Base-by-base conservation (phyloP, 1,284 basidiomycete species). In the Cryptococcus amylolentus region DNA sequence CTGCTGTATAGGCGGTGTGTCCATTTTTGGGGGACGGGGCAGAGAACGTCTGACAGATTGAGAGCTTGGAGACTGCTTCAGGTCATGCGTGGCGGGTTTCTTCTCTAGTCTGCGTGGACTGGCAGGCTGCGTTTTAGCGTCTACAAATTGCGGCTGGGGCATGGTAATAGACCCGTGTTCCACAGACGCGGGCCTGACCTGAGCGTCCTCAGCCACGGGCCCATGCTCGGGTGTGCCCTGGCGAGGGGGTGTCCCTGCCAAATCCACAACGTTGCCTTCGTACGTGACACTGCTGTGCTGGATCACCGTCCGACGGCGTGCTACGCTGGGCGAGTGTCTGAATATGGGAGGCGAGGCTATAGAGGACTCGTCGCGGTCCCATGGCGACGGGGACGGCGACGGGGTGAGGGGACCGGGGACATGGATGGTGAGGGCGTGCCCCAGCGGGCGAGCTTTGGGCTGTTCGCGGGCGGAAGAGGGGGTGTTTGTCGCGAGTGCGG, bases 231-330 rank as follows among this genome's bases (percentile, higher is more conserved):
- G 54, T 43, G 12, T 44, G 50, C 4, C 54, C 55, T 3, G 58
- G 53, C 16, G 62, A 52, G 16, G 54, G 54, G 31, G 31, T 35
- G 31, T 35, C 5, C 5, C 31, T 35, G 31, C 31, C 7, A 35
- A 10, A 10, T 35, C 31, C 31, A 35, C 31, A 6, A 35, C 31
- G 2, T 35, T 35, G 31, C 31, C 31, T 13, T 57, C 40, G 38
- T 54, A 41, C 1, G n/a, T 52, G 10, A 28, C 28, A 5, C 48
- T 51, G 46, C 45, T 60, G 9, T 54, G 52, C 42, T 70, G 61
- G 45, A 75, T 55, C 37, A 75, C 58, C 1, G 71, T 73, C 20
- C 67, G 58, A n/a, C 69, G 58, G 28, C 70, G 56, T 3, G 71
- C 66, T 10, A 75, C 54, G 16, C 62, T 62, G 1, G 72, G 64